These are phyloP conservation scores for Rutidosis leptorrhynchoides DNA, from an alignment of 129 eudicot genomes.

Conservation along the genomic window DNA sequence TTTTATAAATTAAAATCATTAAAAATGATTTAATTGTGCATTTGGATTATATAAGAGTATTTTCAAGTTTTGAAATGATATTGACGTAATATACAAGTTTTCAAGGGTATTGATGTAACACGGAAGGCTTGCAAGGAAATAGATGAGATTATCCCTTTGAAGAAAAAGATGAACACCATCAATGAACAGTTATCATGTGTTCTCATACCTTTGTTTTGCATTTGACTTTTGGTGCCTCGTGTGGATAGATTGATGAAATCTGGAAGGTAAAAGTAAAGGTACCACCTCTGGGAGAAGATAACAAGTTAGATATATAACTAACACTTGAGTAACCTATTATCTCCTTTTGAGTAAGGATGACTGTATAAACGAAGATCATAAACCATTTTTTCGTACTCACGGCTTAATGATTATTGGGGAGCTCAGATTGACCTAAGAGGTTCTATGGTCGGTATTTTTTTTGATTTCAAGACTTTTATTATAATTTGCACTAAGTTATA, in stretches of 20 bases:
- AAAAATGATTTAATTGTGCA: too few species aligned
- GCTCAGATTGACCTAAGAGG: background rate
- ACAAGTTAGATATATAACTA: constrained; percentile 6
- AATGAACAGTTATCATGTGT: background rate
- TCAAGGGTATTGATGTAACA: too few species aligned
- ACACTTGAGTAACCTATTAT: background rate
- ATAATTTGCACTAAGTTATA: too few species aligned
- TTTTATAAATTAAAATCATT: too few species aligned
- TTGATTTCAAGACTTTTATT: too few species aligned
- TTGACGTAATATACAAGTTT: too few species aligned
- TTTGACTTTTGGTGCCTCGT: constrained; percentile 94
- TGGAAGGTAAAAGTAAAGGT: constrained; percentile 75
- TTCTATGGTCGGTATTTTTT: background rate
- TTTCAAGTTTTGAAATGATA: too few species aligned
- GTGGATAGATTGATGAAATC: constrained; percentile 89
- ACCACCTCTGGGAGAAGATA: constrained; percentile 62
- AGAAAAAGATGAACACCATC: background rate
- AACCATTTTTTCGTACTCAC: background rate
- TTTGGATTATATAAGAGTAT: too few species aligned
- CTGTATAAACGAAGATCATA: background rate
- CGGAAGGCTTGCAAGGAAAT: too few species aligned
- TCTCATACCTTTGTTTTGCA: constrained; percentile 90
- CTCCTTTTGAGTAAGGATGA: background rate
- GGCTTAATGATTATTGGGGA: background rate
- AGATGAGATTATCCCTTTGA: too few species aligned